A percentile compares a stretch with the other conserved stretches of the same genome.
Evolutionary conservation across 2,329 filamentous ascomycete genomes (phyloP).

Genomic region (Pestalotiopsis sp.): DNA sequence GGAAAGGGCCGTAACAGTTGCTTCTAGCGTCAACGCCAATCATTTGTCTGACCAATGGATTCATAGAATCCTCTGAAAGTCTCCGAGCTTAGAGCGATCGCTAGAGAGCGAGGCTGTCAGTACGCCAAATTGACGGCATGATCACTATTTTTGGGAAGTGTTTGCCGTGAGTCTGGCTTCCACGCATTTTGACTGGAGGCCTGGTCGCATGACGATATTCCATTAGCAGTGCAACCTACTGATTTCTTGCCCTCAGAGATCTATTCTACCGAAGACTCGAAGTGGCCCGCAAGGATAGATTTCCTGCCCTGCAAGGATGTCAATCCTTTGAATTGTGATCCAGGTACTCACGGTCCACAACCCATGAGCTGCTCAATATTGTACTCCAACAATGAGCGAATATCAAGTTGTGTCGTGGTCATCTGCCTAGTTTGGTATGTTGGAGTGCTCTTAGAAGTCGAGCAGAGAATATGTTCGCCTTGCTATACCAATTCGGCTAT

Average conservation of each 20-base stretch:
- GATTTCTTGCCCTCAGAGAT: not conserved
- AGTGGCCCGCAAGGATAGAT: not conserved
- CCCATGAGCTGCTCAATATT: not conserved
- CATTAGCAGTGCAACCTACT: not conserved
- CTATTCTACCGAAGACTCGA: not conserved
- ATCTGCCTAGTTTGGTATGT: no score
- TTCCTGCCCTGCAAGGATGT: not conserved
- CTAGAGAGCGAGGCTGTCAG: not conserved
- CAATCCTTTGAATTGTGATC: not conserved
- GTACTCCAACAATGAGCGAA: not conserved
- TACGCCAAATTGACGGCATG: not conserved
- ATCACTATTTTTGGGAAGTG: no score
- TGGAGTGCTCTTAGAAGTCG: no score
- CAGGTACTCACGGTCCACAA: not conserved
- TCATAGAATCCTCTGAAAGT: not conserved
- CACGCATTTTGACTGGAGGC: no score
- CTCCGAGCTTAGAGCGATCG: not conserved
- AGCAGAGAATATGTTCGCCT: no score
- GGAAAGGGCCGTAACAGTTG: not conserved
- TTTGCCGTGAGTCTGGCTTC: no score
- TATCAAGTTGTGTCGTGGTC: no score
- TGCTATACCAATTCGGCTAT: no score
- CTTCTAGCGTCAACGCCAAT: not conserved
- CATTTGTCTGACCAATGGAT: not conserved
- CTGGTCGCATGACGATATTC: not conserved